Conservation (phyloP, 768 basidiomycete species). For the Cystofilobasidium macerans region DNA sequence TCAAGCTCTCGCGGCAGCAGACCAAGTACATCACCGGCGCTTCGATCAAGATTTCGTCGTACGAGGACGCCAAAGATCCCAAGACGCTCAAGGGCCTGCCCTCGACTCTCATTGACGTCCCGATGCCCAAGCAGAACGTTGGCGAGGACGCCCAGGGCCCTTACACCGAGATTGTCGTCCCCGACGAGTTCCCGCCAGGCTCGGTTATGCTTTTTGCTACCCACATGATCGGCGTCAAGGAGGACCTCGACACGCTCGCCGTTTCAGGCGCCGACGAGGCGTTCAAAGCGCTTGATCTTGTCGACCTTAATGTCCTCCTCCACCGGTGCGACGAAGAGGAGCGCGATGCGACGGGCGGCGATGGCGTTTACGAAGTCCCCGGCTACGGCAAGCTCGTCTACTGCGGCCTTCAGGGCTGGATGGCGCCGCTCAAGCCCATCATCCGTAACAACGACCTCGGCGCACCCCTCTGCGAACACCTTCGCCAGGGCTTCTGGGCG, state of each 20-base stretch:
- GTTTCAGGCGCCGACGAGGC: conserved; percentile 58
- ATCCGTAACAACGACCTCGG: conserved; percentile 88
- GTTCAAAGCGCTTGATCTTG: conserved; percentile 59
- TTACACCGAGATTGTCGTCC: conserved; percentile 67
- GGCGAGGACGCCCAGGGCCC: conserved; percentile 57
- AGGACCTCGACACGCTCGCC: conserved; percentile 62
- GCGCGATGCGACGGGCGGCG: conserved; percentile 68
- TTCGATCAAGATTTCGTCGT: conserved; percentile 55
- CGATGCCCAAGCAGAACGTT: conserved; percentile 49
- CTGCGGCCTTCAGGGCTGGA: conserved; percentile 96
- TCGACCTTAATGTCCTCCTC: conserved; percentile 81
- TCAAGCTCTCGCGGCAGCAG: conserved; percentile 67
- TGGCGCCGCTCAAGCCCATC: conserved; percentile 71
- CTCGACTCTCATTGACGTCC: conserved; percentile 55
- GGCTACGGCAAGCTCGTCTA: conserved; percentile 64
- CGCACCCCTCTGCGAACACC: conserved; percentile 74
- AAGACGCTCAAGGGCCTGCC: conserved; percentile 60
- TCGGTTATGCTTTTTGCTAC: conserved; percentile 89
- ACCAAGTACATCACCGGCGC: conserved; percentile 74
- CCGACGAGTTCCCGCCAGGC: conserved; percentile 87
- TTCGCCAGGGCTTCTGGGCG: conserved; percentile 83
- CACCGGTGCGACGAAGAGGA: conserved; percentile 86
- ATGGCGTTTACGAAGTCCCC: conserved; percentile 74
- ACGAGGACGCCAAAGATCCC: conserved; percentile 46
- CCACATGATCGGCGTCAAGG: conserved; percentile 60